These are phyloP conservation scores for Camellia lanceoleosa DNA, from an alignment of 148 eudicot species.

Conservation along the genomic window DNA sequence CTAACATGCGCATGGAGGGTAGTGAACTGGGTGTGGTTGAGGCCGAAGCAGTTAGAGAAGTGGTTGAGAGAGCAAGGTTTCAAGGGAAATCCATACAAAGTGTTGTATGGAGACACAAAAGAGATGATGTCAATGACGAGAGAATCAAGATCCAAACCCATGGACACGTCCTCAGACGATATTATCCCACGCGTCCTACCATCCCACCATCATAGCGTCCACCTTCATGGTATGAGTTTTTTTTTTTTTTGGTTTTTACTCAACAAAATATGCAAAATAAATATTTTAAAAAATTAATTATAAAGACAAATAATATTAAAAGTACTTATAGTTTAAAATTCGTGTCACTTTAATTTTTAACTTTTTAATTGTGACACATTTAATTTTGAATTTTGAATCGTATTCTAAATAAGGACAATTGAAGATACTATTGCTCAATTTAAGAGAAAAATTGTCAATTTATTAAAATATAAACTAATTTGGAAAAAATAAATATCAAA, in stretches of 20 bases:
- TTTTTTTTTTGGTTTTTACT: neutral
- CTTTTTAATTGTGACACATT: no score
- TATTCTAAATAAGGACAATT: no score
- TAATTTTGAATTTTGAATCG: no score
- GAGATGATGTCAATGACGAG: constrained; percentile 12
- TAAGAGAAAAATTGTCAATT: no score
- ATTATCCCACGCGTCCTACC: neutral
- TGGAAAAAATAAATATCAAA: no score
- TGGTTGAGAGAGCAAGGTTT: constrained; percentile 31
- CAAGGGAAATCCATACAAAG: constrained; percentile 26
- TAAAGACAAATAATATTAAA: no score
- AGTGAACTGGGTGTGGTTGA: constrained; percentile 26
- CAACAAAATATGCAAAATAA: no score
- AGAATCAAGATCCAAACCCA: neutral
- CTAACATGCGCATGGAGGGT: constrained; percentile 2
- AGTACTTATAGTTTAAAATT: no score
- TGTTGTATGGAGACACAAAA: constrained; percentile 27
- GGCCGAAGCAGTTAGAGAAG: constrained; percentile 31
- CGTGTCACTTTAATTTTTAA: no score
- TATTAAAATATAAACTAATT: no score
- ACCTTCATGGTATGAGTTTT: neutral
- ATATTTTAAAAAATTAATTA: no score
- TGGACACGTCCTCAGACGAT: neutral
- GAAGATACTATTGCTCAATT: no score
- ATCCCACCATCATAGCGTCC: neutral